Conservation (phyloP, 164 flowering plant genomes). For the Santalum album region DNA sequence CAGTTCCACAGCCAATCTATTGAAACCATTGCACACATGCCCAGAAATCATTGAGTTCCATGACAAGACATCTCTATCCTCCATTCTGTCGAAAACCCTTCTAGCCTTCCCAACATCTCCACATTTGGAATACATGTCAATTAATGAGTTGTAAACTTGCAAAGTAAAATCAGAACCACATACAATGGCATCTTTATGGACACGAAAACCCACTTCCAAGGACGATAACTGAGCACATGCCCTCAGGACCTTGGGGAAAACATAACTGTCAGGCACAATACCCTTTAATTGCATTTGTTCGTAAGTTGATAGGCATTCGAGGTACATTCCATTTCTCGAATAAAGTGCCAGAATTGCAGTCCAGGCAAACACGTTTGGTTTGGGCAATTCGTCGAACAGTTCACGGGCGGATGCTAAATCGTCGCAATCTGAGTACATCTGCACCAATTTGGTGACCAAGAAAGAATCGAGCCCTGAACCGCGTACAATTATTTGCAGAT, state of each 20-base stretch:
- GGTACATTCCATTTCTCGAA: background rate
- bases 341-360: conserved; percentile 1
- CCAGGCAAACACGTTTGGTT: conserved; percentile 2
- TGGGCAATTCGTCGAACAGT: conserved; percentile 4
- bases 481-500: background rate
- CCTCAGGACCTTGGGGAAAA: conserved; percentile 1
- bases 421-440: background rate
- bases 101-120: background rate
- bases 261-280: conserved; percentile 1
- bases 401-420: background rate
- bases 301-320: background rate
- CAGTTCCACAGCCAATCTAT: background rate
- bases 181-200: background rate
- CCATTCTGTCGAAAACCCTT: background rate
- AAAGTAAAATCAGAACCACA: background rate
- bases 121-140: conserved; percentile 5
- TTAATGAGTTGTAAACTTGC: conserved; percentile 1
- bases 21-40: background rate
- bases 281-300: background rate
- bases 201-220: background rate
- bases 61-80: background rate
- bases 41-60: no score
- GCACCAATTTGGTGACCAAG: conserved; percentile 5
- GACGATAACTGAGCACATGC: background rate
- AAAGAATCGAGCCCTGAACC: background rate